Percentiles rank a stretch among this genome's conserved stretches.
Evolutionary conservation across 257 asterid genomes (phyloP).

Genomic region (Jaltomata sinuosa): DNA sequence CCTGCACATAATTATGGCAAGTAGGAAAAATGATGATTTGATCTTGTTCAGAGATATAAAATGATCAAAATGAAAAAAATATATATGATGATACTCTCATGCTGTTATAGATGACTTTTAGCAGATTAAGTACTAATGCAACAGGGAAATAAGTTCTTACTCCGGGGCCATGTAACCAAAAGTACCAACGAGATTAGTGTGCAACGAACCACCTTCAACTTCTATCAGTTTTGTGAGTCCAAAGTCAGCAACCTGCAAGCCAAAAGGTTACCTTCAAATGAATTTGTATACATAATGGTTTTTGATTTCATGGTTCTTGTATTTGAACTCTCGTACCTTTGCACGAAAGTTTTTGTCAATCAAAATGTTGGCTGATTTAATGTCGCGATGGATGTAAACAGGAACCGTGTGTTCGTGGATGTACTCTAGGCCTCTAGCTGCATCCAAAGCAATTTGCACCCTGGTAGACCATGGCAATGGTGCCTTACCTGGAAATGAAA

Average conservation of each 20-base stretch:
- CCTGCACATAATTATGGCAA: constrained; percentile 26
- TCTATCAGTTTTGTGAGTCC: constrained; percentile 76
- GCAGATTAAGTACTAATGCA: neutral
- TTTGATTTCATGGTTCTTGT: neutral
- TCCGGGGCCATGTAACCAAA: constrained; percentile 92
- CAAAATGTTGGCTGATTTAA: constrained; percentile 73
- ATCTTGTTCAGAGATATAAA: neutral
- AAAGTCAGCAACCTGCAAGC: constrained; percentile 77
- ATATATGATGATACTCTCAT: no score
- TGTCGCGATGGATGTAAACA: constrained; percentile 76
- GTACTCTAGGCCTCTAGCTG: constrained; percentile 95
- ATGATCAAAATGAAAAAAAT: no score
- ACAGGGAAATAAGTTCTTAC: constrained; percentile 20
- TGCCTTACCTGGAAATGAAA: constrained; percentile 26
- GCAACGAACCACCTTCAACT: constrained; percentile 64
- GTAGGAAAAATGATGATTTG: neutral
- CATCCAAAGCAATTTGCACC: constrained; percentile 81
- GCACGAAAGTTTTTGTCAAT: constrained; percentile 69
- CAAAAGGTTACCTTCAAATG: neutral
- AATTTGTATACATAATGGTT: neutral
- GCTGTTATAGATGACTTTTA: no score
- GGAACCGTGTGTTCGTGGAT: constrained; percentile 92
- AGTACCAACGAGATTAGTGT: constrained; percentile 80
- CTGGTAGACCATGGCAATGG: constrained; percentile 64
- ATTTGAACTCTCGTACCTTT: constrained; percentile 30